phyloP scores from a whole-genome alignment of 192 early-diverging fungal genomes.

The Coemansia umbellata region DNA sequence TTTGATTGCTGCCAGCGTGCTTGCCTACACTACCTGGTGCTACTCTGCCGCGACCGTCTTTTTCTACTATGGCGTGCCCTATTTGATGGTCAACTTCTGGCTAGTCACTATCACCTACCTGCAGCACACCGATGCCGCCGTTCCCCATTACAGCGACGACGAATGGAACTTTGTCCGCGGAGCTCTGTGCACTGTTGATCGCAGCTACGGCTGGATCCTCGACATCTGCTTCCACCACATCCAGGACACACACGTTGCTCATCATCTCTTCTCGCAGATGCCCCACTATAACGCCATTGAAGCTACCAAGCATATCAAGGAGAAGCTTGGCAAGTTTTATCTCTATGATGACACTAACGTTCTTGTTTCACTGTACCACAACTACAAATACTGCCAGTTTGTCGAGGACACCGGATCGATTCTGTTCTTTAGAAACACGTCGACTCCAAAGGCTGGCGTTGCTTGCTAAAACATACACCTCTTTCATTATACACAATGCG shows the following conservation, averaged over 20 bases:
- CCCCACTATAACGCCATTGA: conserved; percentile 92
- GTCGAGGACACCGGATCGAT: conserved; percentile 89
- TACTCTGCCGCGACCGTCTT: conserved; percentile 61
- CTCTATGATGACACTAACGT: conserved; percentile 69
- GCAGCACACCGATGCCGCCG: conserved; percentile 83
- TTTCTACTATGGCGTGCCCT: conserved; percentile 88
- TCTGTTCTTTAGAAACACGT: conserved; percentile 57
- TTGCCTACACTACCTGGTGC: conserved; percentile 53
- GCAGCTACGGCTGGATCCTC: conserved; percentile 81
- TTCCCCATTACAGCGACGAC: conserved; percentile 86
- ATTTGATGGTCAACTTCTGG: conserved; percentile 92
- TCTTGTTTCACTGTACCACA: conserved; percentile 63
- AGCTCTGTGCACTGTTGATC: conserved; percentile 86
- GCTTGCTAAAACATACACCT: conserved; percentile 2
- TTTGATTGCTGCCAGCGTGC: conserved; percentile 47
- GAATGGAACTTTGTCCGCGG: conserved; percentile 93
- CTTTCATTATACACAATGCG: no score
- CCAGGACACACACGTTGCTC: conserved; percentile 89
- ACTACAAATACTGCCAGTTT: conserved; percentile 70
- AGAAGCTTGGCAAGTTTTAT: conserved; percentile 81
- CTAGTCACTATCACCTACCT: conserved; percentile 94
- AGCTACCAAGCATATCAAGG: conserved; percentile 78
- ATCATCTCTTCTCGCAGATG: conserved; percentile 97
- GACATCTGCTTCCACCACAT: conserved; percentile 80
- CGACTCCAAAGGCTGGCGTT: conserved; percentile 11